Evolutionary conservation across 257 asterid species (phyloP), one percentile per base, ranked within the genome.

Genomic region (Solanum ossicruentum): DNA sequence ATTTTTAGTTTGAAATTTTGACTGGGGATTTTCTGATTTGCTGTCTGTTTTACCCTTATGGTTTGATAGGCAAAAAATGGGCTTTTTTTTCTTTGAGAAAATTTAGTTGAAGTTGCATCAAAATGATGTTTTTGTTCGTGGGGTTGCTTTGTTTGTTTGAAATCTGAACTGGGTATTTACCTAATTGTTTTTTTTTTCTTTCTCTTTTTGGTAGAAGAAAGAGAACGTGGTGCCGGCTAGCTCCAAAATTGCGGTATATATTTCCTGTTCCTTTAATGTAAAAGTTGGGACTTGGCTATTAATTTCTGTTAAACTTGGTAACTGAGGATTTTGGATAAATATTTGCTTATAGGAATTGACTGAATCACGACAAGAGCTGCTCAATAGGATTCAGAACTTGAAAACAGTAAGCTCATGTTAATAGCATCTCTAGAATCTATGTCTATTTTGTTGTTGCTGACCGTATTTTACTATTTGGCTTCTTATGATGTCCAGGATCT

Each of bases 331-430:
- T 56, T 20, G 32, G 21, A 72, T 79, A n/a, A 80, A 28, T 82
- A 36, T 75, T 72, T 41, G 0, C 54, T 86, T 67, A 85, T 91
- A 96, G 99, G 97, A 92, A 89, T 54, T 94, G 91, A 88, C 92
- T 66, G 98, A 93, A 87, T 93, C 99, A 77, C 88, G 97, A 92
- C 90, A 93, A 91, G 98, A 96, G 87, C 94, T 96, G 55, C 89
- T 94, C 80, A 88, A 67, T 84, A 88, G 96, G 83, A 88, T 96
- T 83, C 95, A 93, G 92, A 93, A 88, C 88, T 89, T 96, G 87
- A 96, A 96, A 84, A 97, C 95, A 93, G 99, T 94, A 51, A 85
- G 61, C 73, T 85, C 49, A 51, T 54, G 72, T 79, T 63, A 26
- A 45, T 26, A 51, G 26, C 26, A 52, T 66, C 65, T 1, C 16